These are phyloP conservation scores for Lophiostoma macrostomum DNA, from an alignment of 495 filamentous ascomycete genomes.

Conservation along the genomic window DNA sequence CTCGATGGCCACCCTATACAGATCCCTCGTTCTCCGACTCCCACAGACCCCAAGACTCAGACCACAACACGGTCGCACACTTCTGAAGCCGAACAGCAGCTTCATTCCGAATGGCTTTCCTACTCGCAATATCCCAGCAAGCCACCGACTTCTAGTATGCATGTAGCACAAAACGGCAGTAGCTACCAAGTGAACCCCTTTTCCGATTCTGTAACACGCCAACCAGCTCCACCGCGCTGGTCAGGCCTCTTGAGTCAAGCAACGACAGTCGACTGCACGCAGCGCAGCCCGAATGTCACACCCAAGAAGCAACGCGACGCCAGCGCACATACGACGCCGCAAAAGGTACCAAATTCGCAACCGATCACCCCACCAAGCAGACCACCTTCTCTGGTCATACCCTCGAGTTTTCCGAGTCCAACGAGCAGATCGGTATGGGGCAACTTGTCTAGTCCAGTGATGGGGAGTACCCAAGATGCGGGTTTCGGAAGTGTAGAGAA, in stretches of 20 bases:
- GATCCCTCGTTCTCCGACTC: conserved; percentile 2
- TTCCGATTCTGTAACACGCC: not conserved
- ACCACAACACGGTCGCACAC: conserved; percentile 1
- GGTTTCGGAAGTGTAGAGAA: conserved; percentile 1
- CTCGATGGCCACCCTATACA: conserved; percentile 16
- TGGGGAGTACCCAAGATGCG: not conserved
- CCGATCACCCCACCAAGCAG: conserved; percentile 13
- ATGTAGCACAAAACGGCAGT: not conserved
- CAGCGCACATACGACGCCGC: conserved; percentile 7
- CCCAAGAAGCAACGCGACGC: conserved; percentile 3
- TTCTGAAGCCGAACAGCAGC: conserved; percentile 20
- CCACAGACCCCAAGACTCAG: conserved; percentile 5
- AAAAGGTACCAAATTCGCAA: not conserved
- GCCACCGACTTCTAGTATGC: conserved; percentile 14
- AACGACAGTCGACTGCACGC: conserved; percentile 21
- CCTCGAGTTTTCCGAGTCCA: conserved; percentile 24
- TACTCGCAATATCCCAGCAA: conserved; percentile 16
- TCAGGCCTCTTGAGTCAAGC: conserved; percentile 17
- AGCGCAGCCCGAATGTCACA: not conserved
- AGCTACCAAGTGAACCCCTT: conserved; percentile 24
- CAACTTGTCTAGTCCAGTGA: conserved; percentile 8
- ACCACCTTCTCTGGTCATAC: conserved; percentile 20
- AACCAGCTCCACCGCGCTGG: not conserved
- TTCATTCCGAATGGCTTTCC: conserved; percentile 11
- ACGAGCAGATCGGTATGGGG: not conserved